Evolutionary conservation across 345 rosid species (phyloP).

Genomic region (Hibiscus syriacus): DNA sequence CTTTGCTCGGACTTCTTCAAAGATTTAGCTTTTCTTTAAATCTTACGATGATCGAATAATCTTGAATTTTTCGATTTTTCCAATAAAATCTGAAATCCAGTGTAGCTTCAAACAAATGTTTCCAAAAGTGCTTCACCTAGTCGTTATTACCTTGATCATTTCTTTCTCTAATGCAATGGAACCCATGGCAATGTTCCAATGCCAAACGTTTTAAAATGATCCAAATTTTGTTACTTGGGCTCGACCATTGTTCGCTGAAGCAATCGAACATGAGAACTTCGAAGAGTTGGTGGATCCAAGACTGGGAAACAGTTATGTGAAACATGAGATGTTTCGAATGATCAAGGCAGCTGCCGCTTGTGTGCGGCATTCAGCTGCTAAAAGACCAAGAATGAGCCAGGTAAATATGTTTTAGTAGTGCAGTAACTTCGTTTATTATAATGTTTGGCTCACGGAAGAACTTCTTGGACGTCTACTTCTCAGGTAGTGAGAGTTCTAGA

Average conservation of each 20-base stretch:
- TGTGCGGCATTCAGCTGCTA: too few relatives aligned
- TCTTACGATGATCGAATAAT: background rate
- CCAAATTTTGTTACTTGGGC: background rate
- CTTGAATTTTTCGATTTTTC: background rate
- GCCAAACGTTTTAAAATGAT: background rate
- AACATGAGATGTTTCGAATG: too few relatives aligned
- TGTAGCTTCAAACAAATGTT: background rate
- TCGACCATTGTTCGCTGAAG: conserved; percentile 57
- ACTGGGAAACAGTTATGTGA: conserved; percentile 51
- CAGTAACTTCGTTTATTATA: background rate
- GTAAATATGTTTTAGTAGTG: conserved; percentile 20
- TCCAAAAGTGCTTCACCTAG: background rate
- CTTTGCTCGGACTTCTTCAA: background rate
- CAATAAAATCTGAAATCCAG: background rate
- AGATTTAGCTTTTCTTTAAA: background rate
- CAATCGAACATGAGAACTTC: conserved; percentile 65
- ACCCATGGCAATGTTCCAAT: background rate
- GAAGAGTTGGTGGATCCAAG: conserved; percentile 35
- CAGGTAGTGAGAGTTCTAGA: conserved; percentile 87
- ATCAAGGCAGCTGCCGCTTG: too few relatives aligned
- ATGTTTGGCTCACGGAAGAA: too few relatives aligned
- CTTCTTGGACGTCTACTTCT: background rate
- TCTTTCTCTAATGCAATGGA: too few relatives aligned
- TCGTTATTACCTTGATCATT: background rate
- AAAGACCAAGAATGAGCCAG: conserved; percentile 95